Evolutionary conservation across 2,329 filamentous ascomycete species (phyloP).

Genomic region (Fusarium miscanthi): DNA sequence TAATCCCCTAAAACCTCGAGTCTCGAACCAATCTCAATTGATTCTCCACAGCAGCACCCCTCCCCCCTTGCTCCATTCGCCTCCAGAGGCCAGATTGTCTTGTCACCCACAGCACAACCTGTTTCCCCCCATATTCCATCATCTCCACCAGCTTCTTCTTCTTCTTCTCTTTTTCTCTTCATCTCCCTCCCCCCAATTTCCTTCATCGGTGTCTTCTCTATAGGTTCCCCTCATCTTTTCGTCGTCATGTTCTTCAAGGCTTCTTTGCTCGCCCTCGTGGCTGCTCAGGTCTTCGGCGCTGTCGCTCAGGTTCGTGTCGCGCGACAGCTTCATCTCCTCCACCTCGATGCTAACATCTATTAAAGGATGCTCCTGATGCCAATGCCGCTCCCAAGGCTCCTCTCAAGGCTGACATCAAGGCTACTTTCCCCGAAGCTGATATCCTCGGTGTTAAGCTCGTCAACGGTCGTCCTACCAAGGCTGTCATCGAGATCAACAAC

Average conservation of each 20-base stretch:
- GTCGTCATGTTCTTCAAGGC: conserved; percentile 77
- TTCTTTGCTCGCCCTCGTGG: conserved; percentile 77
- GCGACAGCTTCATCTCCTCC: conserved; percentile 1
- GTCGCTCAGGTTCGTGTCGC: conserved; percentile 68
- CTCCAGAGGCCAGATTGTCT: conserved; percentile 47
- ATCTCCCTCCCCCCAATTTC: conserved; percentile 6
- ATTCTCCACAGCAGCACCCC: conserved; percentile 32
- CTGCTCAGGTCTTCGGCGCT: conserved; percentile 73
- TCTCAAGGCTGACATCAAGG: conserved; percentile 72
- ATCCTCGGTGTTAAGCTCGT: conserved; percentile 96
- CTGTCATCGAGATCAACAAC: conserved; percentile 86
- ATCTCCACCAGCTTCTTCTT: conserved; percentile 33
- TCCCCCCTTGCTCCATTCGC: conserved; percentile 24
- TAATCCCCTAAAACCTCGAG: neutral
- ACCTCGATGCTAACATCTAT: neutral
- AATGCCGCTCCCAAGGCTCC: conserved; percentile 40
- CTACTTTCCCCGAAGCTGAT: conserved; percentile 76
- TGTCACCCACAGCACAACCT: conserved; percentile 39
- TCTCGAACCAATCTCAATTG: conserved; percentile 1
- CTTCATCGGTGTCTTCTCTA: conserved; percentile 20
- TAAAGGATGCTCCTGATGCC: conserved; percentile 32
- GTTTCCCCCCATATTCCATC: conserved; percentile 34
- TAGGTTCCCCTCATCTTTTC: conserved; percentile 10
- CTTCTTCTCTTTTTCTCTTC: conserved; percentile 11
- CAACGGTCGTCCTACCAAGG: conserved; percentile 88